Evolutionary conservation across 306 rosid species (phyloP), one percentile per base, ranked within the genome.

Genomic region (Oemleria cerasiformis): DNA sequence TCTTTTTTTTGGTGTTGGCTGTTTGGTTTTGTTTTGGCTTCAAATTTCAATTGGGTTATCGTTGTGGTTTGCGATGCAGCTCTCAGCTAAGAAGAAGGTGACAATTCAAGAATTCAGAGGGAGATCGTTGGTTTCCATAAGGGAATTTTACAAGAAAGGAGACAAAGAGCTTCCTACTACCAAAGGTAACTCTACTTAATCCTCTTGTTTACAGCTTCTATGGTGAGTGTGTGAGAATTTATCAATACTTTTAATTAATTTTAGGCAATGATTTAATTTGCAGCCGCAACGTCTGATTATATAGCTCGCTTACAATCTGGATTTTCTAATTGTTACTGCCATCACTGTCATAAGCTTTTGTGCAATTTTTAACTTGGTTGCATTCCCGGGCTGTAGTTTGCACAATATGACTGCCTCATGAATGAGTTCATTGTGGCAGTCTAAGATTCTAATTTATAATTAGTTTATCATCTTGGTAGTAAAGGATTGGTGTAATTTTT

Each of bases 101-200:
- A 92, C 93, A 9, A 43, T 92, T 78, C 96, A 90, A 77, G 97
- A 92, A 45, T 92, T 92, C 70, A 83, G 81, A 68, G 97, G 97
- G 76, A 88, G 74, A 75, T 84, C 91, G 1, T 80, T 90, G 90
- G 89, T 92, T 30, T 90, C 96, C 5, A 87, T 92, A 5, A 82
- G 96, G 62, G 96, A 92, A 80, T 92, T 70, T 64, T 92, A 71
- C 25, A 81, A 38, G 14, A 92, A 87, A 73, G 89, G 84, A 34
- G 98, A 92, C 39, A 87, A 88, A 74, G 98, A 92, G 1, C 90
- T 88, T 72, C 97, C 98, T 80, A 78, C 93, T 55, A 60, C 88
- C 14, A 92, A 92, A 87, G 98, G 98, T 92, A 50, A 45, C 57
- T 40, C 40, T 49, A 44, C n/a, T 41, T 56, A 8, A 9, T 6